A percentile compares a stretch with the other conserved stretches of the same genome.
Evolutionary conservation across 495 filamentous ascomycete genomes (phyloP).

Genomic region (Penicillium simplicissimum): DNA sequence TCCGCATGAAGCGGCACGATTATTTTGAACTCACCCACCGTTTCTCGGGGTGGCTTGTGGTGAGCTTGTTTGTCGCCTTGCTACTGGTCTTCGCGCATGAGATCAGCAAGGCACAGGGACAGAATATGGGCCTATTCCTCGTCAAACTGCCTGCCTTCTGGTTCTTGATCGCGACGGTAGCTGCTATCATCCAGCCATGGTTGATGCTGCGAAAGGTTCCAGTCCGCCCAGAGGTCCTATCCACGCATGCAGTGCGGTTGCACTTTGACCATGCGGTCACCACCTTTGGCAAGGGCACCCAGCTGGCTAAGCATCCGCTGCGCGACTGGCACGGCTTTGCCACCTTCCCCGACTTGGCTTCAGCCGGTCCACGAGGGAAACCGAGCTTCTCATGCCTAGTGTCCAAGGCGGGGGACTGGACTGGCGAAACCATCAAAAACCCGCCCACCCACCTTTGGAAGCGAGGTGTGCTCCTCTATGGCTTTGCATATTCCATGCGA

Average conservation of each 20-base stretch:
- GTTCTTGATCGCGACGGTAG: conserved; percentile 41
- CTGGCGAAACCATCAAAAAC: conserved; percentile 59
- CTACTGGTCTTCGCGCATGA: conserved; percentile 42
- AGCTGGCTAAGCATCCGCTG: conserved; percentile 56
- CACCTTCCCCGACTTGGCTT: conserved; percentile 56
- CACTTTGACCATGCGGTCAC: conserved; percentile 62
- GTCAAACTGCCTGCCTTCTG: conserved; percentile 45
- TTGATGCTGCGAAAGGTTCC: conserved; percentile 48
- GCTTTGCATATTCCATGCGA: conserved; percentile 70
- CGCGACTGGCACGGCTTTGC: conserved; percentile 84
- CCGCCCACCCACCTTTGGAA: conserved; percentile 54
- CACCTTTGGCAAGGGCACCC: conserved; percentile 47
- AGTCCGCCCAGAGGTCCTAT: conserved; percentile 64
- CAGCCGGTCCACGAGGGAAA: conserved; percentile 13
- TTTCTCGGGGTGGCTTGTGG: conserved; percentile 53
- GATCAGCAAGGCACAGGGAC: conserved; percentile 24
- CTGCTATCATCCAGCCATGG: conserved; percentile 47
- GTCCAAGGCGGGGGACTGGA: conserved; percentile 88
- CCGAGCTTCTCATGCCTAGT: conserved; percentile 66
- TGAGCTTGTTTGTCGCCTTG: conserved; percentile 49
- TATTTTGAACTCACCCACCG: conserved; percentile 59
- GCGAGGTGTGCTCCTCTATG: conserved; percentile 57
- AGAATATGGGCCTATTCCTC: conserved; percentile 37
- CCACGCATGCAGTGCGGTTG: conserved; percentile 68
- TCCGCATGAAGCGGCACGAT: conserved; percentile 53